phyloP scores from a whole-genome alignment of 2,329 filamentous ascomycete species.

The Neopestalotiopsis sp. region DNA sequence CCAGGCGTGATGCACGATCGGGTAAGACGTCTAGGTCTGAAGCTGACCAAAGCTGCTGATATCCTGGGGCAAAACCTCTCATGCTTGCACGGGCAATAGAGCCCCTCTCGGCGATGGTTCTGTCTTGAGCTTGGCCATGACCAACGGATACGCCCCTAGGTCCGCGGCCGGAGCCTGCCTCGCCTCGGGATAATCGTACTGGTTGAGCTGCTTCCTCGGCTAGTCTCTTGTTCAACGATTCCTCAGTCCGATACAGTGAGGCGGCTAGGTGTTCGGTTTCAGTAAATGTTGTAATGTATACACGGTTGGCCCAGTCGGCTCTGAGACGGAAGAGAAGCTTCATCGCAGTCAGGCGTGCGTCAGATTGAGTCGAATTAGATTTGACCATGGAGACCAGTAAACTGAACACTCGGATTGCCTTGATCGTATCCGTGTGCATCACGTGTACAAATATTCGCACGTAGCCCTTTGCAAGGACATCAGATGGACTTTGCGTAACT shows the following conservation, averaged over 20 bases:
- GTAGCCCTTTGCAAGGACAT: conserved; percentile 73
- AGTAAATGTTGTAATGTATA: conserved; percentile 72
- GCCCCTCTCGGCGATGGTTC: conserved; percentile 44
- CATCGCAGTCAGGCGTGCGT: conserved; percentile 75
- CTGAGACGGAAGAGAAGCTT: conserved; percentile 82
- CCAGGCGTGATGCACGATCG: conserved; percentile 46
- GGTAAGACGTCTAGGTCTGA: conserved; percentile 63
- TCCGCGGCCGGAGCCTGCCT: conserved; percentile 47
- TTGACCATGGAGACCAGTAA: conserved; percentile 68
- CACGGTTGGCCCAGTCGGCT: conserved; percentile 78
- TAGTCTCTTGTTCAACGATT: conserved; percentile 54
- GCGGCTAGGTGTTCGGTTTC: conserved; percentile 77
- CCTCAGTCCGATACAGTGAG: conserved; percentile 69
- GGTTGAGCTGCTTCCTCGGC: conserved; percentile 56
- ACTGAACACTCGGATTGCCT: conserved; percentile 67
- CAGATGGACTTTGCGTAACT: conserved; percentile 61
- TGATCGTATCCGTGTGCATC: conserved; percentile 68
- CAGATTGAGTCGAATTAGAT: conserved; percentile 63
- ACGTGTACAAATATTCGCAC: conserved; percentile 78
- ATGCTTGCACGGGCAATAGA: conserved; percentile 46
- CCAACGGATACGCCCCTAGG: conserved; percentile 58
- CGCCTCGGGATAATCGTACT: conserved; percentile 48
- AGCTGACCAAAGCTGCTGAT: conserved; percentile 62
- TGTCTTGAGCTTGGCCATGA: conserved; percentile 50
- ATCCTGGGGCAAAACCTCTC: conserved; percentile 37